Base-by-base conservation (phyloP, 139 green algal species). In the Nannochloris sp. region DNA sequence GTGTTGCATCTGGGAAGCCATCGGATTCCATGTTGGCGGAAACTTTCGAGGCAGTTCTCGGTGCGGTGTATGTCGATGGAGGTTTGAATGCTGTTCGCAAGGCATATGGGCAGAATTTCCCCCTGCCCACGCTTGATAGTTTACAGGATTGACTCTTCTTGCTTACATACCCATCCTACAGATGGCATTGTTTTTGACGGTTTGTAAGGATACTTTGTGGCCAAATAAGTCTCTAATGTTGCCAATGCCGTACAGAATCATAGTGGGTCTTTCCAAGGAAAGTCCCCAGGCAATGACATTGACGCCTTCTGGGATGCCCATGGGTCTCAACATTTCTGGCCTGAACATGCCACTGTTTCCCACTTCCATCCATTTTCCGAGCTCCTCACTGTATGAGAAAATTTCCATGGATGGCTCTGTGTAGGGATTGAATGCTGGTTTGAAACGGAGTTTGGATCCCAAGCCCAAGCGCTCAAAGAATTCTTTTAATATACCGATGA, bases 321-420 rank as follows among this genome's bases (percentile, higher is more conserved):
- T 99, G 48, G 94, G 94, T 66, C 81, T 75, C 62, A 99, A 81
- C 94, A 99, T 99, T 82, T 99, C 94, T 6, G 90, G 89, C 18
- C 89, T 73, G 79, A 96, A 97, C 86, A 96, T 94, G 67, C 89
- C 90, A 40, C 71, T 88, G 82, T 98, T 98, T 64, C 92, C 92
- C 40, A 98, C 85, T 84, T 99, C 93, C 71, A 99, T 95, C 93
- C 92, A 98, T 76, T 98, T 97, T 46, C 76, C 81, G 27, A 97
- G 86, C 80, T 95, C 78, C 75, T 93, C 76, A 10, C 86, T 91
- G 75, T 96, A 99, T 55, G 76, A 79, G 83, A 99, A 98, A 74
- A 99, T 98, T 79, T 99, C 94, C 93, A 98, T 98, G 76, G 65
- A 87, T 6, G 94, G 94, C 73, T 99, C 94, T 5, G 94, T 99